Conservation (phyloP, 2,329 filamentous ascomycete species). For the Talaromyces funiculosus region DNA sequence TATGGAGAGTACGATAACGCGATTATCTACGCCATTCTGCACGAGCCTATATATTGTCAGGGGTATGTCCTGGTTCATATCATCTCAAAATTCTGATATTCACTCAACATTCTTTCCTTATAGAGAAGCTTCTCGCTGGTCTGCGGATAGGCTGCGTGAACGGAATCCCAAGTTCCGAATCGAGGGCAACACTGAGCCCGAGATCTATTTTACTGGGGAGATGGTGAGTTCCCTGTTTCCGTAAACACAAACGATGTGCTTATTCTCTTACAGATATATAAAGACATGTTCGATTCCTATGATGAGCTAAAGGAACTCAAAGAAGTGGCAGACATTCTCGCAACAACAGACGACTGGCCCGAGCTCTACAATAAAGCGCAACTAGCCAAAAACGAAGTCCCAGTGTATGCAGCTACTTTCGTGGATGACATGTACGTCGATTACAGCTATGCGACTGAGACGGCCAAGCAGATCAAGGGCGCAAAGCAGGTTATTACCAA, state of each 20-base stretch:
- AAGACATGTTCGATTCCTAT: slow-evolving; percentile 77
- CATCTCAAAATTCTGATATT: not conserved
- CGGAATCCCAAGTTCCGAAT: slow-evolving; percentile 43
- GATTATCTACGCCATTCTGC: slow-evolving; percentile 78
- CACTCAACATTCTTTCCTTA: not conserved
- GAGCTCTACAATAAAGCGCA: slow-evolving; percentile 69
- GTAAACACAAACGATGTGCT: not conserved
- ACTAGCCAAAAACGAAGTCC: slow-evolving; percentile 70
- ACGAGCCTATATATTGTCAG: slow-evolving; percentile 83
- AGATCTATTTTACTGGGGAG: slow-evolving; percentile 80
- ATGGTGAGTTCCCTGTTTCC: slow-evolving; percentile 55
- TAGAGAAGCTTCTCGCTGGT: slow-evolving; percentile 63
- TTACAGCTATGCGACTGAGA: slow-evolving; percentile 65
- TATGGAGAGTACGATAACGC: slow-evolving; percentile 66
- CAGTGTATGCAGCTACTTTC: slow-evolving; percentile 78
- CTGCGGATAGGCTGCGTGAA: slow-evolving; percentile 49
- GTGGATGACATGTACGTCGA: slow-evolving; percentile 92
- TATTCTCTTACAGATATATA: slow-evolving; percentile 53
- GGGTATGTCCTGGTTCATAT: slow-evolving; percentile 36
- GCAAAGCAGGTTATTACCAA: slow-evolving; percentile 83
- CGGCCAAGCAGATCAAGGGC: slow-evolving; percentile 66
- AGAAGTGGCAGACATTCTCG: slow-evolving; percentile 65
- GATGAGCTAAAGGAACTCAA: slow-evolving; percentile 66
- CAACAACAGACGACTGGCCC: slow-evolving; percentile 64
- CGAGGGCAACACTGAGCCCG: slow-evolving; percentile 37